Evolutionary conservation across 768 basidiomycete species (phyloP), one percentile per base, ranked within the genome.

Genomic region (Mrakia gelida): DNA sequence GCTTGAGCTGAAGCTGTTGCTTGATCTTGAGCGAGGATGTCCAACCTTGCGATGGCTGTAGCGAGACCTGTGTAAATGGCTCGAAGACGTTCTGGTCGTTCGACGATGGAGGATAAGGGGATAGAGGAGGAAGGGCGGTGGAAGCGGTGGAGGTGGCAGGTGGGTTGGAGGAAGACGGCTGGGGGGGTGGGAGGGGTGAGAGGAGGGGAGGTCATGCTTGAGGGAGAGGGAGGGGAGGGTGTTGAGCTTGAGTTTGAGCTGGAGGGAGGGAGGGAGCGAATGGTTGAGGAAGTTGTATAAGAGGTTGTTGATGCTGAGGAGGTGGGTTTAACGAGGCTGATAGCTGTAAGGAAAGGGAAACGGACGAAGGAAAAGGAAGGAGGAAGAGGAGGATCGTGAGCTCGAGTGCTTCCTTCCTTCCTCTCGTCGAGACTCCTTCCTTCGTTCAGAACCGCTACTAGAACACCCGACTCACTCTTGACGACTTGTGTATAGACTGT

Each of bases 31-130:
- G 80, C 78, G 15, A 83, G 75, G 71, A 86, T 86, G 80, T 92
- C 91, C 6, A 94, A 85, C 71, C 91, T 88, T 10, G 94, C 88
- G 28, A 93, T 87, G 0, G 91, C 92, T 10, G 92, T 91, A 3
- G 94, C 88, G 11, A 97, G 87, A 1, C 95, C 96, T 7, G 92
- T 82, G 80, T 90, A 89, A 71, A 98, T 89, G 0, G 95, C 95
- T 71, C 91, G 89, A 38, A 98, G 86, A 32, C 96, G 89, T 83
- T 97, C 92, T 0, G 95, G 95, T 15, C 93, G 88, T 83, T 98
- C 96, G n/a, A 95, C 89, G 74, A 97, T 90, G 65, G 87, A 86
- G 1, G 92, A 92, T 67, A 75, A 71, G 10, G 59, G 52, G 38
- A 78, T 59, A 13, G 72, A 34, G 0, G 87, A 86, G 81, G 93